Evolutionary conservation across 148 eudicot species (phyloP), one percentile per base, ranked within the genome.

Genomic region (Amaranthus cruentus): DNA sequence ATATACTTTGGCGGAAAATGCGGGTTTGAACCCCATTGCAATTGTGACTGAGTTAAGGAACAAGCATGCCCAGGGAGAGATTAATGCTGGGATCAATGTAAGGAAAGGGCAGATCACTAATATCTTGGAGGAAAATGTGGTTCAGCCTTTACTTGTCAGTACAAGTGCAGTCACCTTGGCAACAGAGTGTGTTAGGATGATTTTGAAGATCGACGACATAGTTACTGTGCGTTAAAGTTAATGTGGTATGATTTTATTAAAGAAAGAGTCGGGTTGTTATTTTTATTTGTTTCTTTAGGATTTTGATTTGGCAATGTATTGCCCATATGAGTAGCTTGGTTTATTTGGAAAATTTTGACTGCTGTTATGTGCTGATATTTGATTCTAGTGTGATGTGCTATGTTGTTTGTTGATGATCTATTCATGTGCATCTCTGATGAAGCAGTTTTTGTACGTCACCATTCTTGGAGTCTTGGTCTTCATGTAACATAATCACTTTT

Each of bases 151-250:
- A 79, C 87, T 92, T 51, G 95, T 92, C 77, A 90, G 97, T 72
- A 92, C 97, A 6, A 89, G 97, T 80, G 97, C 97, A 7, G 83
- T 92, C 50, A 73, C 85, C 46, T 76, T 92, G 76, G 95, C 97
- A 9, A 87, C 95, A 0, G 95, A 90, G 78, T 92, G 92, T 47
- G 95, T 92, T 69, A 82, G 91, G 78, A 92, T 92, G 97, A 90
- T 92, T 73, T 84, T 92, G 91, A 92, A 92, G 95, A 92, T 92
- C 79, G 97, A 92, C 82, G 97, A 92, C 79, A 92, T 91, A 77
- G 95, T 92, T 76, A 89, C 92, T 8, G 97, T 92, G 85, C 84
- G 64, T 8, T 60, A 60, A n/a, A 60, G 11, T 60, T 60, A 38
- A 28, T n/a, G 38, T 59, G 58, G 58, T 59, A 60, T 68, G 42